Evolutionary conservation across 768 basidiomycete species (phyloP).

Genomic region (Podaxis mareebaensis): DNA sequence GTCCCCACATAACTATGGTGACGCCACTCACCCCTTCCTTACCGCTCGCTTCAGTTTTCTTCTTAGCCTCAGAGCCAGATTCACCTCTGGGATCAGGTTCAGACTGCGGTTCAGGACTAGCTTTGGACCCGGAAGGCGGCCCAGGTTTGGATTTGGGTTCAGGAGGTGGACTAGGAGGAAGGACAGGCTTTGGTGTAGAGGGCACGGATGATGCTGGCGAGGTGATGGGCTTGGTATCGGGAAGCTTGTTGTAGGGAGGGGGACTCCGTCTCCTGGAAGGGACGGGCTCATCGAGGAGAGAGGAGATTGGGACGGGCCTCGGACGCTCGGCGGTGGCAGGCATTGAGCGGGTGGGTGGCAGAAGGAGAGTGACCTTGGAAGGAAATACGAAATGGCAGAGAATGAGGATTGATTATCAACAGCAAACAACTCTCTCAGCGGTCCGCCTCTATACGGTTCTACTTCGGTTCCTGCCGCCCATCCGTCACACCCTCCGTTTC

Average conservation of each 20-base stretch:
- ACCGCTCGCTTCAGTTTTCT: background rate
- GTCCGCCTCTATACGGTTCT: constrained; percentile 20
- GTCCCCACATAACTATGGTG: background rate
- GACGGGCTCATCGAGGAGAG: constrained; percentile 20
- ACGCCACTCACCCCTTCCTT: constrained; percentile 9
- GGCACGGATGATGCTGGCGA: constrained; percentile 6
- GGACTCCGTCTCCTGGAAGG: constrained; percentile 17
- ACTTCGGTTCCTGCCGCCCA: constrained; percentile 18
- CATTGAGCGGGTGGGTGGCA: constrained; percentile 19
- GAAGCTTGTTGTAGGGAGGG: constrained; percentile 13
- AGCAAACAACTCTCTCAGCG: constrained; percentile 20
- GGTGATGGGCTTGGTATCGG: constrained; percentile 13
- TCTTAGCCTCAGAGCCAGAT: background rate
- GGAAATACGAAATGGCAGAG: constrained; percentile 7
- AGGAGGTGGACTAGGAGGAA: constrained; percentile 2
- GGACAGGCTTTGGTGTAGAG: constrained; percentile 15
- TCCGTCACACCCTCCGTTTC: constrained; percentile 16
- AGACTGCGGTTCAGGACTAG: background rate
- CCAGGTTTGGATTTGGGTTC: background rate
- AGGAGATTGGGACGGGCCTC: constrained; percentile 18
- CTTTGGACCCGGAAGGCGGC: background rate
- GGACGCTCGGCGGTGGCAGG: constrained; percentile 22
- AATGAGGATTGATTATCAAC: constrained; percentile 26
- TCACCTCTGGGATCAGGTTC: background rate
- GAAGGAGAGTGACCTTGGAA: constrained; percentile 13